Evolutionary conservation across 106 monocot species (phyloP), one percentile per base, ranked within the genome.

Genomic region (Dioscorea alata): DNA sequence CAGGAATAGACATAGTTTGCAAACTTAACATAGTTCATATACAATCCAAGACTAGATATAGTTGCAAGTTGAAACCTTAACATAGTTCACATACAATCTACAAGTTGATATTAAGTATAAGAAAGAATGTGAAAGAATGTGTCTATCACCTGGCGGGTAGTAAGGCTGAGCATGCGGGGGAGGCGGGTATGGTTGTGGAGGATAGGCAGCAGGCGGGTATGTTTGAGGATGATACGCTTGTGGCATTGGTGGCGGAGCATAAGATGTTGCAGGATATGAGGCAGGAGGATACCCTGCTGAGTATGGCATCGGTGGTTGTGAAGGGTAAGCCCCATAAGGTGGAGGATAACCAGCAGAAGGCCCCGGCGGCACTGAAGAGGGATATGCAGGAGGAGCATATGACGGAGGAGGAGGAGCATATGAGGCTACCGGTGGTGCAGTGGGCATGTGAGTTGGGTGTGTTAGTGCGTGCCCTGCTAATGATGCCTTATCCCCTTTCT

Each of bases 121-220:
- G 52, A 13, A 50, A 13, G 33, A 52, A 33, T 33, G 19, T 67
- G 52, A 13, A 50, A 13, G 33, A 52, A 33, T 33, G 19, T 67
- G 42, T 10, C 10, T 15, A 67, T 50, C 28, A 87, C 87, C 87
- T 54, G 76, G 77, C 49, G 83, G 71, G 69, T 83, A 74, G 58
- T 75, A 64, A 23, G 85, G 71, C 25, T 79, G 76, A 42, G 49
- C 60, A 16, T 60, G 31, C 5, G 75, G 71, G 0, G 80, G 83
- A 23, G 87, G 77, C 14, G 67, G 59, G 73, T 87, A 83, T 25
- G 83, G 68, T 23, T 76, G 80, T 8, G 79, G 72, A 2, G 75
- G 83, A 72, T 83, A 83, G 6, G 68, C 0, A 0, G 72, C 10
- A 15, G 66, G 71, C 0, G 75, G 67, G 24, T 49, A 69, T 28